Base-by-base conservation (phyloP, 1,284 basidiomycete genomes). In the Phaffia rhodozyma region DNA sequence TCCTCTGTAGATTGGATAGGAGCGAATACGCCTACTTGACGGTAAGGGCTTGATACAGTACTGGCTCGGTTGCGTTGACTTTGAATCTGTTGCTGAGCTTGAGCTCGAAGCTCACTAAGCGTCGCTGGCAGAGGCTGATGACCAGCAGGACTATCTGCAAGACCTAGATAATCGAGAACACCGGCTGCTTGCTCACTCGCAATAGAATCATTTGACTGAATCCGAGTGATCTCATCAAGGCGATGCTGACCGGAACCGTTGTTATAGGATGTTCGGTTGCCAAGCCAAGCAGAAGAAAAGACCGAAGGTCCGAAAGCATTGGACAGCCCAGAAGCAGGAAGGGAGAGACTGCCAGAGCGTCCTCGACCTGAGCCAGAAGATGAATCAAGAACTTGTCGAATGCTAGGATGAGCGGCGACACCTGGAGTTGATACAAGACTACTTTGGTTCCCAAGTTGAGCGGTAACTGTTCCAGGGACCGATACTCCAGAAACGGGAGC, bases 121-220 rank as follows among this genome's bases (percentile, higher is more conserved):
- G 65, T 60, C 25, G 63, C 63, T 38, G 57, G 61, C 23, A 62
- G 48, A 60, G 84, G 83, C 66, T 81, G 82, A 62, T 82, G 80
- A 68, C 63, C 77, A 78, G 67, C 59, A 62, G 58, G 56, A 54
- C 67, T 69, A 34, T 90, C 88, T 70, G 92, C 92, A 69, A 97
- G 81, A 55, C 92, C 92, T 60, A 97, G 86, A 74, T 96, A 96
- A 75, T 93, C 91, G 67, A 97, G 82, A 30, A 92, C 96, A 71
- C 91, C 87, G 58, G 92, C 88, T 72, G 91, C 88, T 74, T 90
- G 89, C 64, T 93, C 91, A 25, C 81, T 80, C 34, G 79, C 81
- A n/a, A 73, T 66, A 25, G 86, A 86, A 71, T 88, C 86, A 67
- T 82, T 83, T 34, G 86, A 87, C 57, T 70, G 69, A 9, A 67